phyloP scores from a whole-genome alignment of 2,329 filamentous ascomycete species.

The Fragosphaeria purpurea region DNA sequence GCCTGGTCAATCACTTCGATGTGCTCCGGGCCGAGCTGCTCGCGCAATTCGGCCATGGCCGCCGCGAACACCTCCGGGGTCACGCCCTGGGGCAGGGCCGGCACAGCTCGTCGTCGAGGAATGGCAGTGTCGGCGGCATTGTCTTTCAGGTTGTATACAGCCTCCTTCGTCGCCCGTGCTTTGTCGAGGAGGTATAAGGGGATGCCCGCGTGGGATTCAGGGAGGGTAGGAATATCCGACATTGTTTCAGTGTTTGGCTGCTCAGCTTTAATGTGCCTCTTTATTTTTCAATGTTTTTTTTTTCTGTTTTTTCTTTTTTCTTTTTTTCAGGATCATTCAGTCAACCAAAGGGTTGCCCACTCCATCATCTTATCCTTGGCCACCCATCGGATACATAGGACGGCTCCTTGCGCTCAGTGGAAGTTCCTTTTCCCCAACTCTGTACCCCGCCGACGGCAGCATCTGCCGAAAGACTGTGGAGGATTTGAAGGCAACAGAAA shows the following conservation, averaged over 20 bases:
- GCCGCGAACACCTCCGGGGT: constrained; percentile 19
- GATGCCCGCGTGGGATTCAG: constrained; percentile 29
- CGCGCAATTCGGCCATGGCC: constrained; percentile 26
- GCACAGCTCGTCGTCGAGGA: constrained; percentile 18
- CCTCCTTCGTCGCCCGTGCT: constrained; percentile 23
- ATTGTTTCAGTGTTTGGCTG: background rate
- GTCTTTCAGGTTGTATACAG: constrained; percentile 24
- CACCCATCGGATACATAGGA: background rate
- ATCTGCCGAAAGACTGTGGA: constrained; percentile 1
- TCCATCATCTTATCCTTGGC: too few species aligned
- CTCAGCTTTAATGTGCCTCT: background rate
- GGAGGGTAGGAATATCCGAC: constrained; percentile 23
- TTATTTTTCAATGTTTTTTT: background rate
- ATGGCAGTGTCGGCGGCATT: constrained; percentile 16
- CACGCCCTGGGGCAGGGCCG: constrained; percentile 29
- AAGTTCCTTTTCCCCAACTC: too few species aligned
- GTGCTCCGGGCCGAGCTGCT: constrained; percentile 25
- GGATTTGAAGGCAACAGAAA: too few species aligned
- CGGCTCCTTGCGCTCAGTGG: too few species aligned
- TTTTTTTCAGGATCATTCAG: too few species aligned
- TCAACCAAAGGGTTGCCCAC: too few species aligned
- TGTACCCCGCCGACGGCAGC: constrained; percentile 7
- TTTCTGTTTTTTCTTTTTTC: too few species aligned
- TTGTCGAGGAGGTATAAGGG: constrained; percentile 27
- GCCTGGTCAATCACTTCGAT: constrained; percentile 32